Evolutionary conservation across 164 flowering plant species (phyloP).

Genomic region (Vitis amurensis): DNA sequence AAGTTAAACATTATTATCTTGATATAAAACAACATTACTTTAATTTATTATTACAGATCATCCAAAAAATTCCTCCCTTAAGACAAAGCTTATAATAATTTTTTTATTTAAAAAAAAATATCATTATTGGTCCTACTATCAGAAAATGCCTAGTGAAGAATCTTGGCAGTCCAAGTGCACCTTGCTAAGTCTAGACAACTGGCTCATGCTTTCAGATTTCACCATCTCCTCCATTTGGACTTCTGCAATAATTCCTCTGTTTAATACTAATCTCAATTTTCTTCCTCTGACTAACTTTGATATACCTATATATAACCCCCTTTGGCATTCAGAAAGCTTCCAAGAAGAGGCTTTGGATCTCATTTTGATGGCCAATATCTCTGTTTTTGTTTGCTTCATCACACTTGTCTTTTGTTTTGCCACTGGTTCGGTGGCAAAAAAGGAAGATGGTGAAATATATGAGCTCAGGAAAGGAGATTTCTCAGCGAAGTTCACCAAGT

Average conservation of each 20-base stretch:
- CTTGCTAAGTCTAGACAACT: neutral
- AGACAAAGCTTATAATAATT: too few species aligned
- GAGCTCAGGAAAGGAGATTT: conserved; percentile 63
- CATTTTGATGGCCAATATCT: conserved; percentile 13
- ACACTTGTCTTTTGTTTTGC: conserved; percentile 5
- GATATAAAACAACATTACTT: too few species aligned
- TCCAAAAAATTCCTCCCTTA: too few species aligned
- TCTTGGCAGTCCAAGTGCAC: neutral
- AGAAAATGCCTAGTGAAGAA: neutral
- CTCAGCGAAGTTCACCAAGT: conserved; percentile 64
- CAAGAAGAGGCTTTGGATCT: neutral
- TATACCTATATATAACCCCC: too few species aligned
- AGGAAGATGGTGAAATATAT: conserved; percentile 28
- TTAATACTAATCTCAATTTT: too few species aligned
- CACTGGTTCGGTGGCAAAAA: conserved; percentile 4
- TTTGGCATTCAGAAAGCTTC: too few species aligned
- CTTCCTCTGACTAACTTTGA: too few species aligned
- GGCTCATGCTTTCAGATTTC: neutral
- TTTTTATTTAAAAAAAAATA: too few species aligned
- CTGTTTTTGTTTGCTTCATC: conserved; percentile 10
- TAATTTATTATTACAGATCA: too few species aligned
- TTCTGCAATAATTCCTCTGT: too few species aligned
- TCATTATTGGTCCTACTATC: too few species aligned
- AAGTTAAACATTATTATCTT: too few species aligned
- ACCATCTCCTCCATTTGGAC: neutral